Conservation (phyloP, 176 grass and related monocot genomes). For the Chloris gayana region DNA sequence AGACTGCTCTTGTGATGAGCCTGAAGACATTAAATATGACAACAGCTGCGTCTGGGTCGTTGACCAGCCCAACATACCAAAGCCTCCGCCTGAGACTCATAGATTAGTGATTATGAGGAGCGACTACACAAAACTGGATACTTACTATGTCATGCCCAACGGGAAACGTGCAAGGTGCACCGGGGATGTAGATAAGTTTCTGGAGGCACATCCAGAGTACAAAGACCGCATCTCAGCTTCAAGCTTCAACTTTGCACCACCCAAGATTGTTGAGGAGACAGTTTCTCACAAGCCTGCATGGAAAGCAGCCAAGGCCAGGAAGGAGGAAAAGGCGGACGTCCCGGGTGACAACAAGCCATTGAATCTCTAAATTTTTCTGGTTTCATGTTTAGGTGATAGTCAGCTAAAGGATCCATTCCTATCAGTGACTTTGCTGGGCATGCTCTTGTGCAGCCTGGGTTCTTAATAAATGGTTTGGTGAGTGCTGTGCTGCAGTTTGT, state of each 20-base stretch:
- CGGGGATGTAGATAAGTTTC: constrained; percentile 75
- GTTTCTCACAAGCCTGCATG: constrained; percentile 56
- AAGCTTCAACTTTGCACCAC: constrained; percentile 71
- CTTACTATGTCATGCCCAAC: constrained; percentile 84
- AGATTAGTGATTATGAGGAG: constrained; percentile 70
- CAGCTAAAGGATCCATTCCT: neutral
- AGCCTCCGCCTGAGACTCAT: constrained; percentile 65
- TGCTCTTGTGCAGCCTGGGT: neutral
- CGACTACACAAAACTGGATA: constrained; percentile 85
- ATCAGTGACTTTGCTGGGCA: neutral
- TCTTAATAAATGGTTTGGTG: constrained; percentile 19
- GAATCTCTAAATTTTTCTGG: constrained; percentile 2
- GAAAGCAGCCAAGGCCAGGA: constrained; percentile 57
- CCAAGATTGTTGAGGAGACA: constrained; percentile 73
- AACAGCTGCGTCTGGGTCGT: constrained; percentile 70
- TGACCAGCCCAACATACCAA: constrained; percentile 83
- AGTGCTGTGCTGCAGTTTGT: neutral
- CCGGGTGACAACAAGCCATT: constrained; percentile 25
- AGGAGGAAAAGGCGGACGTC: constrained; percentile 35
- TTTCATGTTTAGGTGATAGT: neutral
- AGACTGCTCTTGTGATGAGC: constrained; percentile 62
- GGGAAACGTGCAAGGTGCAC: constrained; percentile 66
- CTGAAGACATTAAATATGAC: constrained; percentile 77
- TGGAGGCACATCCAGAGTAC: constrained; percentile 74
- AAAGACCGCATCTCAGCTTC: constrained; percentile 53